Conservation (phyloP, 2,329 filamentous ascomycete species). For the Ophiostoma sp. region DNA sequence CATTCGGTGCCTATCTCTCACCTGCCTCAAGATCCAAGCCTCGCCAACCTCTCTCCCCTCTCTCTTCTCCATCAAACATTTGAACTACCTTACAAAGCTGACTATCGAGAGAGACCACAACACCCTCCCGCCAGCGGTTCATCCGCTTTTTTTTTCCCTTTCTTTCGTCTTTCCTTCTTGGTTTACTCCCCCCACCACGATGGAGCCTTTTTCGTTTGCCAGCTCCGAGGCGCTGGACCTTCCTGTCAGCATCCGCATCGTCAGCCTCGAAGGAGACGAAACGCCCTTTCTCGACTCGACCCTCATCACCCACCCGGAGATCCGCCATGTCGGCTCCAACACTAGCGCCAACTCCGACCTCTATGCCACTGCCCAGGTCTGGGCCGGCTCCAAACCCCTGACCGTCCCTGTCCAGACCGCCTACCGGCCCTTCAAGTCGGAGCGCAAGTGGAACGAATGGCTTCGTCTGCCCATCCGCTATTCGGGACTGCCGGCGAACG, state of each 20-base stretch:
- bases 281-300: conserved; percentile 73
- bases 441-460: conserved; percentile 91
- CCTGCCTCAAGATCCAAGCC: no score
- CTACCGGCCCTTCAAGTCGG: conserved; percentile 84
- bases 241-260: conserved; percentile 67
- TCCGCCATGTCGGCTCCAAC: conserved; percentile 86
- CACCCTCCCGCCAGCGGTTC: not conserved
- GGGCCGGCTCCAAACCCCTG: conserved; percentile 92
- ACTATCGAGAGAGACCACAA: not conserved
- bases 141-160: not conserved
- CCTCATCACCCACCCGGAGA: conserved; percentile 73
- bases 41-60: no score
- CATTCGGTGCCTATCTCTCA: no score
- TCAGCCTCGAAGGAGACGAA: conserved; percentile 76
- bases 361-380: conserved; percentile 89
- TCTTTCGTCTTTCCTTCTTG: not conserved
- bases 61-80: not conserved
- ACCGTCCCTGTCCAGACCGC: conserved; percentile 89
- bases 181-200: conserved; percentile 41
- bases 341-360: conserved; percentile 78
- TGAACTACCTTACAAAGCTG: not conserved
- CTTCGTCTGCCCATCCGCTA: conserved; percentile 83
- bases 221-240: conserved; percentile 81
- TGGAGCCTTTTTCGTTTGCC: conserved; percentile 97
- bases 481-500: conserved; percentile 75